Conservation (phyloP, 148 eudicot genomes). For the Limonium bicolor region DNA sequence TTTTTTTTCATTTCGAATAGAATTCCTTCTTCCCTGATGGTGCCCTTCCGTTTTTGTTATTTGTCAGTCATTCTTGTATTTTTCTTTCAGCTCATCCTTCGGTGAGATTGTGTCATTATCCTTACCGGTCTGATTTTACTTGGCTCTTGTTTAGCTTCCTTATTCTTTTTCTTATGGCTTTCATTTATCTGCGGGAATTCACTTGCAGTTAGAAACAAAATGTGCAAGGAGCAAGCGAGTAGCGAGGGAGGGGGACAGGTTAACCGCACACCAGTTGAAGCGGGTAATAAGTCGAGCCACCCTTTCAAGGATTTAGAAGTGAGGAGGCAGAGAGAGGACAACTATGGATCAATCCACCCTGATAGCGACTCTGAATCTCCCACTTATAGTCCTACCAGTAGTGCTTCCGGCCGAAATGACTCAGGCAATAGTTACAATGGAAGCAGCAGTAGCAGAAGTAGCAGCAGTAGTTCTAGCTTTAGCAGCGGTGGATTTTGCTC, state of each 20-base stretch:
- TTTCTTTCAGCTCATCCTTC: background rate
- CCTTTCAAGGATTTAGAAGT: slow-evolving; percentile 22
- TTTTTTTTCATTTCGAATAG: background rate
- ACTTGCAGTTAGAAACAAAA: slow-evolving; percentile 29
- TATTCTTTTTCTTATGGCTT: background rate
- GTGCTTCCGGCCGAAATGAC: slow-evolving; percentile 27
- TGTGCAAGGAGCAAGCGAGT: slow-evolving; percentile 20
- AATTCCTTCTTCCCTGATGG: background rate
- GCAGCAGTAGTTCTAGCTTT: slow-evolving; percentile 24
- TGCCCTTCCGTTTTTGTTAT: background rate
- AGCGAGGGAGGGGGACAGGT: slow-evolving; percentile 3
- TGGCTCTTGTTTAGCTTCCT: background rate
- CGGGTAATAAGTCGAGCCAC: slow-evolving; percentile 10
- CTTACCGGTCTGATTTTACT: background rate
- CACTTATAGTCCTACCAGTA: slow-evolving; percentile 45
- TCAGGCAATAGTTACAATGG: slow-evolving; percentile 21
- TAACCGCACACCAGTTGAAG: background rate
- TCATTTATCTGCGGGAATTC: background rate
- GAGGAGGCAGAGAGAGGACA: slow-evolving; percentile 20
- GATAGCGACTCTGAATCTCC: slow-evolving; percentile 51
- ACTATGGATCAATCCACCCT: slow-evolving; percentile 19
- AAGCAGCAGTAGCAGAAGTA: slow-evolving; percentile 38
- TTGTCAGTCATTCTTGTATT: background rate
- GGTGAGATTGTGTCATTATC: background rate
- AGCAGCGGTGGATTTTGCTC: slow-evolving; percentile 46